Evolutionary conservation across 169 alveolate genomes (phyloP), one percentile per base, ranked within the genome.

Genomic region (Eimeria acervulina): DNA sequence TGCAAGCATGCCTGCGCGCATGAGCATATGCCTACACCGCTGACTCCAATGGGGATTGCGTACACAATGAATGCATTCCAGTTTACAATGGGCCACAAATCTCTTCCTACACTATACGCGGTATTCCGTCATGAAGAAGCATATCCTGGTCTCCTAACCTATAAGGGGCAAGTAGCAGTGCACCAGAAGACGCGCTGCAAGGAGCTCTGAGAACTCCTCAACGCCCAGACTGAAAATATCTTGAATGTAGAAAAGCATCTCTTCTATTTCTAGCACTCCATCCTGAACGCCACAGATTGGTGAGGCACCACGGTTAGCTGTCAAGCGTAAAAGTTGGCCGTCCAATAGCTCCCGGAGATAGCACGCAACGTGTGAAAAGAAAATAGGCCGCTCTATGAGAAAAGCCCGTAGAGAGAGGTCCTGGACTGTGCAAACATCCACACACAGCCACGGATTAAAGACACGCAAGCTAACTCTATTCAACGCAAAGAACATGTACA

Each of bases 321-420:
- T 33, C 61, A 51, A 44, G 21, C 78, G 93, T 15, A 68, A 12
- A 84, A 47, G 68, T 40, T 55, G 92, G 55, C 59, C 93, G 40
- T 87, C 93, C 96, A 87, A 59, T 26, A 78, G 93, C 72, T 44
- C 93, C 36, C 96, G 96, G 55, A 93, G 61, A 52, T 93, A 93
- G 87, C 96, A 93, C 23, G 96, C 96, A 33, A 93, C 90, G 63
- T 93, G 96, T 28, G 96, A 93, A 36, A 95, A 95, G 55, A 95
- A 84, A 36, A 91, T 38, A 23, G 96, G 80, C 70, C 85, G 44
- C 36, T 33, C 42, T 1, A 85, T 36, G 31, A 95, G 40, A 52
- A 95, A 95, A 36, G 90, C 90, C 40, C 91, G 87, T 23, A 95
- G 51, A 28, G 47, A 28, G 0, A 83, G 96, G 33, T 95, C 96